phyloP scores from a whole-genome alignment of 768 basidiomycete genomes.

The Botryobasidium botryosum region DNA sequence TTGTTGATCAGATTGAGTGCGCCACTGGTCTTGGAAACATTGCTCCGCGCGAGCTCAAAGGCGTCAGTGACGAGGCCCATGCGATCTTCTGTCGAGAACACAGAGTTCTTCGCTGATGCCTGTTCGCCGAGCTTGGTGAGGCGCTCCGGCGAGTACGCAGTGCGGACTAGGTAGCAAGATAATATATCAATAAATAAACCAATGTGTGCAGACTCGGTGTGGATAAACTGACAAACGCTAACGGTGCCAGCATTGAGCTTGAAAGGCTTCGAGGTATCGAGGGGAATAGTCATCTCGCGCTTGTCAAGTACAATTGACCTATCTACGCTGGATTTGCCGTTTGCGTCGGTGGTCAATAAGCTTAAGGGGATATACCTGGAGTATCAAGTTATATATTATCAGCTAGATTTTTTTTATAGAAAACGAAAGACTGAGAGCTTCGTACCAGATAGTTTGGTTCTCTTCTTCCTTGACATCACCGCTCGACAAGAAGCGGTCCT shows the following conservation, averaged over 20 bases:
- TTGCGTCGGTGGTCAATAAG: slow-evolving; percentile 41
- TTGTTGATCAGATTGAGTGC: slow-evolving; percentile 55
- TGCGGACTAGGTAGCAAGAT: slow-evolving; percentile 53
- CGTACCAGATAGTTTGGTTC: slow-evolving; percentile 73
- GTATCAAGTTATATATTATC: not conserved
- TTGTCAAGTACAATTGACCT: slow-evolving; percentile 45
- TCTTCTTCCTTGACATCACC: slow-evolving; percentile 65
- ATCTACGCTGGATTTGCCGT: slow-evolving; percentile 43
- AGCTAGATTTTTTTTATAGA: not conserved
- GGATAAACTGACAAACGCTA: slow-evolving; percentile 57
- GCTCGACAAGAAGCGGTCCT: slow-evolving; percentile 84
- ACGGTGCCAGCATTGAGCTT: slow-evolving; percentile 83
- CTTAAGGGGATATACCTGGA: slow-evolving; percentile 66
- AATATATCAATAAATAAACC: not conserved
- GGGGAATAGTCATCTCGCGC: slow-evolving; percentile 45
- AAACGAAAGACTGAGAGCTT: not conserved
- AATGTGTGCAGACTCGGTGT: not conserved
- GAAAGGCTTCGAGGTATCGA: slow-evolving; percentile 65
- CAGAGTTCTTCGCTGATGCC: slow-evolving; percentile 44
- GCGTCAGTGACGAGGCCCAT: slow-evolving; percentile 80
- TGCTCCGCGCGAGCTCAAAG: slow-evolving; percentile 64
- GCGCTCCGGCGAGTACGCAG: slow-evolving; percentile 68
- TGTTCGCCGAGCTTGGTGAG: slow-evolving; percentile 63
- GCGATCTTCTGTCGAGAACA: slow-evolving; percentile 70
- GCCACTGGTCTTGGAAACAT: slow-evolving; percentile 58